A percentile compares a stretch with the other conserved stretches of the same genome.
Conservation (phyloP, 331 rosid genomes). For the Rhamnella rubrinervis region DNA sequence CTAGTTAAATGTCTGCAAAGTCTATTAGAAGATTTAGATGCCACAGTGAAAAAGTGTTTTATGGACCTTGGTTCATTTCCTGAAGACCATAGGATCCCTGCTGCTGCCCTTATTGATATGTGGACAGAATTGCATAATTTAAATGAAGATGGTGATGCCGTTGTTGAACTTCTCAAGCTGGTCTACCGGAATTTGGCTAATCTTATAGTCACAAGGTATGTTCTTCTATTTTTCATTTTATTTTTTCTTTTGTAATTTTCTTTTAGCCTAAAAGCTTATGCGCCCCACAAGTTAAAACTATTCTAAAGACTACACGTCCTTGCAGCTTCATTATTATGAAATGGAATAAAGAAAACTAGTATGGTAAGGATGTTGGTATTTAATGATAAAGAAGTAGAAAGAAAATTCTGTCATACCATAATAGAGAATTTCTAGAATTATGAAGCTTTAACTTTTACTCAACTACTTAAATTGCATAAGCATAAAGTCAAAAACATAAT, state of each 20-base stretch:
- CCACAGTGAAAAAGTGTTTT: constrained; percentile 42
- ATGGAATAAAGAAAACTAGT: background rate
- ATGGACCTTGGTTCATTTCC: constrained; percentile 56
- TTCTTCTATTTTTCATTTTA: background rate
- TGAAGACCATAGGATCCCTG: constrained; percentile 52
- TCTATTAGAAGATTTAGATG: constrained; percentile 28
- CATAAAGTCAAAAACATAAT: background rate
- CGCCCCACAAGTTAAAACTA: too few species aligned
- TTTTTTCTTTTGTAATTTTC: background rate
- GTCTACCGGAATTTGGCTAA: constrained; percentile 32
- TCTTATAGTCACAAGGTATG: constrained; percentile 43
- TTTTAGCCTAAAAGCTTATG: background rate
- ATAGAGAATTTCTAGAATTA: background rate
- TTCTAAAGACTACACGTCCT: too few species aligned
- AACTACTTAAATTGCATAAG: background rate
- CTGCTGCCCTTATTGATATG: constrained; percentile 53
- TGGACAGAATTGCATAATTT: constrained; percentile 38
- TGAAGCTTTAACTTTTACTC: background rate
- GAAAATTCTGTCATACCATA: background rate
- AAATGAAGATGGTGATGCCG: constrained; percentile 31
- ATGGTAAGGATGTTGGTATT: background rate
- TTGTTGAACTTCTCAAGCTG: constrained; percentile 32
- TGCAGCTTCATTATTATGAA: too few species aligned
- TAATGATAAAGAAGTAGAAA: background rate
- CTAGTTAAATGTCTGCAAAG: constrained; percentile 34